Base-by-base conservation (phyloP, 257 asterid species). In the Solanum gandarillasii region DNA sequence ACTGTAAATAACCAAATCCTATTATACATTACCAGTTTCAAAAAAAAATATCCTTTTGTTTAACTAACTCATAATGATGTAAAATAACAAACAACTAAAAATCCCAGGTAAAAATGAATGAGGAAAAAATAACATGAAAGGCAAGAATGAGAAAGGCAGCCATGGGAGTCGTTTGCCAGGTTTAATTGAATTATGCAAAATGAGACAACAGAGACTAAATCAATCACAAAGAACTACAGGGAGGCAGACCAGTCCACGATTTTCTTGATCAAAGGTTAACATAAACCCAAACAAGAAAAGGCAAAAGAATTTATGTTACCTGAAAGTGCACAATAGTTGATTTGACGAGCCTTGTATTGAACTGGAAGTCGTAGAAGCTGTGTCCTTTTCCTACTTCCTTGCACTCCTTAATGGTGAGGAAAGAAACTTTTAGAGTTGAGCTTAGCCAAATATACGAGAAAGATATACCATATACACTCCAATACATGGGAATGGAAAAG, bases 311-410 rank as follows among this genome's bases (percentile, higher is more conserved):
- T 75, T 23, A 89, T 91, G 71, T 91, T 91, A 97, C 99, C 99
- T 97, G 99, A 93, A 97, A 97, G 91, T 97, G 99, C 46, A 95
- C 98, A 25, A 97, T 96, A 16, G 99, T 94, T 39, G 99, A 94
- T 89, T 93, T 97, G 90, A 95, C 98, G 39, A 94, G 93, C 92
- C 98, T 95, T 25, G 99, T 94, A 87, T 97, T 97, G 91, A 95
- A 95, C 91, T 95, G 98, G 90, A 97, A 97, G 89, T 95, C 96
- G 39, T 92, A 97, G 89, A 93, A 97, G 86, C 76, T 90, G 87
- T 93, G 92, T 86, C 96, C 98, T 88, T 89, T 93, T 89, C 89
- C 95, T 89, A 95, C 98, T 86, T 93, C 89, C 92, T 94, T 95
- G 94, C 95, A 94, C 83, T 93, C 96, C 98, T 97, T 89, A 9